These are phyloP conservation scores for Gossypium davidsonii DNA, from an alignment of 441 rosid genomes.

Conservation along the genomic window DNA sequence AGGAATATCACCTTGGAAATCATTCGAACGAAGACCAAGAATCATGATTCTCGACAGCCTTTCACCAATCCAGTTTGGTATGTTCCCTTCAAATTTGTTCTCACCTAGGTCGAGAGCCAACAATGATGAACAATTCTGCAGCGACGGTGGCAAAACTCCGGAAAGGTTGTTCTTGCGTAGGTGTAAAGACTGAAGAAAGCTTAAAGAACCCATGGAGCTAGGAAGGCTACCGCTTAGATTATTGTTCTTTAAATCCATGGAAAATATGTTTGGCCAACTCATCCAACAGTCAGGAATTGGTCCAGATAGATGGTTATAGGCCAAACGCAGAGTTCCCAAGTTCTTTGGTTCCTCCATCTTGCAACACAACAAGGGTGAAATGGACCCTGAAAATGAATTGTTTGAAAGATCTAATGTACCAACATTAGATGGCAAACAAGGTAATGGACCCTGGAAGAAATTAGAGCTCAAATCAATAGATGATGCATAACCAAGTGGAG, in stretches of 20 bases:
- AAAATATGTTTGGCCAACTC: slow-evolving; percentile 1
- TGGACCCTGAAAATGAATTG: slow-evolving; percentile 21
- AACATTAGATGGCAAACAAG: neutral
- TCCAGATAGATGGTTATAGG: slow-evolving; percentile 13
- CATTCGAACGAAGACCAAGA: neutral
- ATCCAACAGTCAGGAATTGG: slow-evolving; percentile 23
- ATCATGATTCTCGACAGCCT: neutral
- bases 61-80: slow-evolving; percentile 4
- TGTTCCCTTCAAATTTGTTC: slow-evolving; percentile 2
- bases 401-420: slow-evolving; percentile 20
- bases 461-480: slow-evolving; percentile 16
- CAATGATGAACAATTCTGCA: neutral
- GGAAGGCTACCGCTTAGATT: slow-evolving; percentile 16
- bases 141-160: neutral
- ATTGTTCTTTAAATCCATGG: slow-evolving; percentile 8
- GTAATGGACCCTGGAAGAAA: slow-evolving; percentile 13
- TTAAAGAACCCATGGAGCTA: slow-evolving; percentile 16
- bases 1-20: neutral
- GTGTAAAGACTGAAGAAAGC: slow-evolving; percentile 8
- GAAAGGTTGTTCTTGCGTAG: slow-evolving; percentile 26
- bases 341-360: neutral
- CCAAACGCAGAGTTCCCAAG: slow-evolving; percentile 7
- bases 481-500: neutral
- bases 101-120: slow-evolving; percentile 5
- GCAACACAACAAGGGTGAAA: slow-evolving; percentile 17